Conservation (phyloP, 2,329 filamentous ascomycete species). For the Triangularia verruculosa region DNA sequence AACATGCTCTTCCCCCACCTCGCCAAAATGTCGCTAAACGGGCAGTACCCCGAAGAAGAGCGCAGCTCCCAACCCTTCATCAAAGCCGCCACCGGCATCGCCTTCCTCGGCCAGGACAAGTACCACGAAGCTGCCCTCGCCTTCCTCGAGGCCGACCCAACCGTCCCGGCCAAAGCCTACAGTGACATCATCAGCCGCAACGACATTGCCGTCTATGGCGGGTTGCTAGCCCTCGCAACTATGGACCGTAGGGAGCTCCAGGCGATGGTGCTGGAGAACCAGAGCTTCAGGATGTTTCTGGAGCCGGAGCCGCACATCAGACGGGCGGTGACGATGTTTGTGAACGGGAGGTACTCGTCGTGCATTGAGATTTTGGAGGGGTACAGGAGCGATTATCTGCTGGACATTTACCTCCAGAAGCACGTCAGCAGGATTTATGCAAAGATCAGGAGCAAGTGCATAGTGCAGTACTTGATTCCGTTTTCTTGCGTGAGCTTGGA, state of each 20-base stretch:
- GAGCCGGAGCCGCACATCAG: slow-evolving; percentile 93
- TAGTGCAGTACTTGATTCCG: slow-evolving; percentile 86
- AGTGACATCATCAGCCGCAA: slow-evolving; percentile 75
- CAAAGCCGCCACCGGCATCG: slow-evolving; percentile 51
- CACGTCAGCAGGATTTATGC: slow-evolving; percentile 70
- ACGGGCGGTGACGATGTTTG: slow-evolving; percentile 84
- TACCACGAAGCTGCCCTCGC: slow-evolving; percentile 63
- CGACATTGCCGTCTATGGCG: slow-evolving; percentile 89
- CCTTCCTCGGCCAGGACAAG: slow-evolving; percentile 45
- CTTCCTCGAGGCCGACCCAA: slow-evolving; percentile 65
- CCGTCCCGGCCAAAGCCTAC: slow-evolving; percentile 50
- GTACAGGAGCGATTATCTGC: slow-evolving; percentile 80
- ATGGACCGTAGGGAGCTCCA: slow-evolving; percentile 80
- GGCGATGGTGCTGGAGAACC: slow-evolving; percentile 72
- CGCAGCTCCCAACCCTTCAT: slow-evolving; percentile 48
- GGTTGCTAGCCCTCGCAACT: slow-evolving; percentile 82
- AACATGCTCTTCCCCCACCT: slow-evolving; percentile 58
- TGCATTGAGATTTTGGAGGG: slow-evolving; percentile 80
- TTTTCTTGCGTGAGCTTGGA: slow-evolving; percentile 83
- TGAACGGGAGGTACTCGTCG: slow-evolving; percentile 81
- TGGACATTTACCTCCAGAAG: slow-evolving; percentile 80
- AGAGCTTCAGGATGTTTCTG: slow-evolving; percentile 77
- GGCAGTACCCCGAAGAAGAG: slow-evolving; percentile 47
- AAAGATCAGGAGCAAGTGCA: slow-evolving; percentile 82
- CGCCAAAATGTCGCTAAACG: slow-evolving; percentile 58